A percentile compares a stretch with the other conserved stretches of the same genome.
These are phyloP conservation scores for Daldinia sp. DNA, from an alignment of 2,329 filamentous ascomycete species.

Conservation along the genomic window DNA sequence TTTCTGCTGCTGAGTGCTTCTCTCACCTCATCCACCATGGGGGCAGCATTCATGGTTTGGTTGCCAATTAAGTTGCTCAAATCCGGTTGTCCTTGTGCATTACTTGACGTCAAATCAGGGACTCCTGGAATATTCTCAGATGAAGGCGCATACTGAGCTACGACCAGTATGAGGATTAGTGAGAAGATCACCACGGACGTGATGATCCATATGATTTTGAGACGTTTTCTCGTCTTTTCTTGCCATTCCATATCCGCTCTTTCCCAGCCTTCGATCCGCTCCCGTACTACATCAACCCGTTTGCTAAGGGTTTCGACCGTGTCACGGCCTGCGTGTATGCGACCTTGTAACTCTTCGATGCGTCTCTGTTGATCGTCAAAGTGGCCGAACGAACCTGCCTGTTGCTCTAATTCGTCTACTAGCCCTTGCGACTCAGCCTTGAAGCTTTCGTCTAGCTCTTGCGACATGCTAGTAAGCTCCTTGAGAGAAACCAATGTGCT, in stretches of 20 bases:
- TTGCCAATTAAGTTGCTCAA: constrained; percentile 30
- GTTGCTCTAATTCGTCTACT: constrained; percentile 65
- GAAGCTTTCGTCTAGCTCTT: constrained; percentile 66
- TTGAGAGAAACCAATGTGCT: constrained; percentile 70
- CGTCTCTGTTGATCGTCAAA: constrained; percentile 72
- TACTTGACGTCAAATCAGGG: constrained; percentile 20
- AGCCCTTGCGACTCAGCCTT: constrained; percentile 66
- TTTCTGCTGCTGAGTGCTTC: constrained; percentile 41
- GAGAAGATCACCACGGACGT: constrained; percentile 59
- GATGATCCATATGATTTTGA: constrained; percentile 70
- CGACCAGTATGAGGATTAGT: constrained; percentile 54
- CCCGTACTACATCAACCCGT: constrained; percentile 70
- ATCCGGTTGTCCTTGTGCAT: constrained; percentile 11
- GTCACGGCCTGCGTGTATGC: constrained; percentile 67
- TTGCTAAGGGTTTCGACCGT: constrained; percentile 67
- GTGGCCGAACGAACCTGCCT: constrained; percentile 67
- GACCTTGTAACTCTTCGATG: constrained; percentile 67
- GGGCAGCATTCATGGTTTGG: constrained; percentile 36
- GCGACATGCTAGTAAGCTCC: constrained; percentile 70
- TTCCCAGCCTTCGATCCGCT: constrained; percentile 73
- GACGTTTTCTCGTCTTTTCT: constrained; percentile 69
- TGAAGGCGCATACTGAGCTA: constrained; percentile 47
- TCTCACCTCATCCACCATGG: constrained; percentile 43
- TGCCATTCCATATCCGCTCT: constrained; percentile 72
- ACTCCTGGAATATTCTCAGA: constrained; percentile 26